phyloP scores from a whole-genome alignment of 176 grass and related monocot genomes.

The Puccinellia tenuiflora region DNA sequence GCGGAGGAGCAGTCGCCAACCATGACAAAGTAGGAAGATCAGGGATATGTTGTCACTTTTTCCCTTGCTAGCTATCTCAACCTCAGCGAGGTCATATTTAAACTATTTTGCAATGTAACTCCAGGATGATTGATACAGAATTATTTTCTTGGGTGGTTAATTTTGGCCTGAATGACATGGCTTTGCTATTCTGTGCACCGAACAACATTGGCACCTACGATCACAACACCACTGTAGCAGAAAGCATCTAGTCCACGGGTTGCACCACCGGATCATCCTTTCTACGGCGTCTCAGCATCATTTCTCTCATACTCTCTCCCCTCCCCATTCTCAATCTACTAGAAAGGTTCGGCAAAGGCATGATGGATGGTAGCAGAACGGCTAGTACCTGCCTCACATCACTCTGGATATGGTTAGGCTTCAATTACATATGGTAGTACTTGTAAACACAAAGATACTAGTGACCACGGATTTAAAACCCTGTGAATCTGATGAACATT shows the following conservation, averaged over 20 bases:
- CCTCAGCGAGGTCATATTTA: neutral
- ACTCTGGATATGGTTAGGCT: neutral
- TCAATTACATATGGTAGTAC: neutral
- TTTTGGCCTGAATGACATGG: neutral
- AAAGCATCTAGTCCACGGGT: neutral
- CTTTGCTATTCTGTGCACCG: neutral
- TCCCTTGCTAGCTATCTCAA: neutral
- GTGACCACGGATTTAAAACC: neutral
- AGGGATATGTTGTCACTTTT: neutral
- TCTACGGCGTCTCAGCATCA: neutral
- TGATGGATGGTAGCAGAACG: neutral
- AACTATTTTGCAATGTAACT: neutral
- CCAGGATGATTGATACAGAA: neutral
- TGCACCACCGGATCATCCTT: neutral
- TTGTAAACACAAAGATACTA: neutral
- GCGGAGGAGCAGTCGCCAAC: slow-evolving; percentile 6
- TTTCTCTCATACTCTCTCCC: neutral
- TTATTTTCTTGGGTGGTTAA: neutral
- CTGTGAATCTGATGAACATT: no score
- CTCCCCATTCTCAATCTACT: neutral
- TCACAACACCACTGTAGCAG: neutral
- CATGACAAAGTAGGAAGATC: neutral
- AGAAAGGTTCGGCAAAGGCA: neutral
- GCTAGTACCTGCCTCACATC: neutral
- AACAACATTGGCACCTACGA: neutral